Base-by-base conservation (phyloP, 2,329 filamentous ascomycete genomes). In the Pseudodiploospora longispora region DNA sequence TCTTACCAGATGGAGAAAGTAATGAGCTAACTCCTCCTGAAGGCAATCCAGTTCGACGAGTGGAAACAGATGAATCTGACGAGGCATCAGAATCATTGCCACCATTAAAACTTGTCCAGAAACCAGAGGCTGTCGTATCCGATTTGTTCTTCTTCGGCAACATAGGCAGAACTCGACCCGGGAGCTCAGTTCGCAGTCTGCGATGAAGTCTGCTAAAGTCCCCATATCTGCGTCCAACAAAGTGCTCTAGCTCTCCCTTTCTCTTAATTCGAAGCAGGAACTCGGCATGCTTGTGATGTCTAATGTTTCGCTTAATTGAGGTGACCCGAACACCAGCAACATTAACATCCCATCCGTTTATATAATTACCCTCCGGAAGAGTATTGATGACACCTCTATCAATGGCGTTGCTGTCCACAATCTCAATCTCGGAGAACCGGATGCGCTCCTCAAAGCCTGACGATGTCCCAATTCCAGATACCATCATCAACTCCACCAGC, bases 401-500 rank as follows among this genome's bases (percentile, higher is more conserved):
- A 58, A 95, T 94, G 36, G 93, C 90, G 43, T 88, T 86, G 51
- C 88, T 80, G 59, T 98, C 93, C 29, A 98, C 88, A 27, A 97
- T 89, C 60, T 98, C 93, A 67, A 98, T 85, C 66, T 98, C 93
- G 2, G 89, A 88, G 62, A 98, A 98, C 41, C 89, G 81, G 59
- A 98, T 96, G 46, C 93, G 81, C 70, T 98, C 93, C 66, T 98
- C 93, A 61, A 97, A 98, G 2, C 93, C 93, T 4, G 90, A 96
- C 4, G 93, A 89, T 1, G 93, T 98, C 31, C 87, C 87, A 46
- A 98, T 85, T 33, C 93, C 93, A 6, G 91, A 97, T 6, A 98
- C 93, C 89, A 98, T 96, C 93, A 98, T 98, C 49, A 98, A 74
- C 72, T 98, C 93, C 8, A 98, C 87, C 46, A 98, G 71, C 70